Conservation (phyloP, 2,329 filamentous ascomycete species). For the Colletotrichum lindemuthianum region DNA sequence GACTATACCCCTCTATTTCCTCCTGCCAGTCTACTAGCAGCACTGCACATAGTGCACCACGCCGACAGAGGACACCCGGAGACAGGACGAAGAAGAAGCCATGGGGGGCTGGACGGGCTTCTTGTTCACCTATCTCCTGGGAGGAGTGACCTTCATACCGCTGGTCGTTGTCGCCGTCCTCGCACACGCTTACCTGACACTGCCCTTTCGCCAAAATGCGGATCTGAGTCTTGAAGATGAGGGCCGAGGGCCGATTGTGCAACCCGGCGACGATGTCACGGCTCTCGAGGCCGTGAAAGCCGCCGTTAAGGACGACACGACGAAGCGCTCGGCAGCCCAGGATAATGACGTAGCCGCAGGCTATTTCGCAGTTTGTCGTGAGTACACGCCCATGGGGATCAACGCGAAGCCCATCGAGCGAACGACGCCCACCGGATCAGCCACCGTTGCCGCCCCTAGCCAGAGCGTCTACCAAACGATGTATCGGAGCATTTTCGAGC, state of each 20-base stretch:
- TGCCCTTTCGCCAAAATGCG: conserved; percentile 64
- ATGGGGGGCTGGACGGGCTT: conserved; percentile 68
- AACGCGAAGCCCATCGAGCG: conserved; percentile 93
- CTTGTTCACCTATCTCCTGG: conserved; percentile 81
- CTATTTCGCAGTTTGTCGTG: conserved; percentile 94
- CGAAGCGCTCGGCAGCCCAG: conserved; percentile 61
- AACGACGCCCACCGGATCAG: conserved; percentile 79
- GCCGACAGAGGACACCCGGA: conserved; percentile 8
- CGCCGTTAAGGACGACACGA: conserved; percentile 68
- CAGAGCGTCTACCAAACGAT: conserved; percentile 98
- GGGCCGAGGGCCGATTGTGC: conserved; percentile 51
- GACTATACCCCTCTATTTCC: conserved; percentile 7
- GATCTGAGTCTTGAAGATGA: conserved; percentile 45
- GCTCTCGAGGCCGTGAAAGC: conserved; percentile 69
- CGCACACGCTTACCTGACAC: conserved; percentile 74
- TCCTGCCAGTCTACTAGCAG: conserved; percentile 24
- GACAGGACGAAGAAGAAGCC: conserved; percentile 32
- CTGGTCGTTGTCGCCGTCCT: conserved; percentile 71
- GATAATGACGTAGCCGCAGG: conserved; percentile 85
- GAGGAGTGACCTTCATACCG: conserved; percentile 89
- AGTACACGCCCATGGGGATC: conserved; percentile 90
- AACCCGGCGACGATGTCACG: conserved; percentile 71
- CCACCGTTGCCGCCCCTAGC: conserved; percentile 80
- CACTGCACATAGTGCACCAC: conserved; percentile 25
- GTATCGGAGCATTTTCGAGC: conserved; percentile 95